A percentile compares a stretch with the other conserved stretches of the same genome.
These are phyloP conservation scores for Nadsonia fulvescens DNA, from an alignment of 805 yeast species.

Conservation along the genomic window DNA sequence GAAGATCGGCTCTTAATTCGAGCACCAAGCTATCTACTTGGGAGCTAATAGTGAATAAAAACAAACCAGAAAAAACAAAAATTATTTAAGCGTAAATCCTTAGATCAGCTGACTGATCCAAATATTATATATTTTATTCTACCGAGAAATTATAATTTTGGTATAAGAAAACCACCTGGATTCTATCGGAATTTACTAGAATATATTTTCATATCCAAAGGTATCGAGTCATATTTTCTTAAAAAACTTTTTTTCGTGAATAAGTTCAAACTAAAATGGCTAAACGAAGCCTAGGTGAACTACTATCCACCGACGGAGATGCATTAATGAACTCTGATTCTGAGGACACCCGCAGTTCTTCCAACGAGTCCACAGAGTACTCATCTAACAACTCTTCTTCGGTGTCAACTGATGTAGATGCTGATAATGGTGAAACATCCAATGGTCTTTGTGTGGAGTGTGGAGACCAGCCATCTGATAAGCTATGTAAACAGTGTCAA, in stretches of 20 bases:
- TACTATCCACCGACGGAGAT: conserved; percentile 17
- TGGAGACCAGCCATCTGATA: conserved; percentile 50
- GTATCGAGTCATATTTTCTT: background rate
- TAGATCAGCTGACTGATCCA: too few species aligned
- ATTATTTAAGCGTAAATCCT: too few species aligned
- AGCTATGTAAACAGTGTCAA: conserved; percentile 42
- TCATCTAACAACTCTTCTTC: conserved; percentile 7
- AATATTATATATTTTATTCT: too few species aligned
- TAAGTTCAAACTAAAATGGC: conserved; percentile 3
- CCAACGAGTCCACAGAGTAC: conserved; percentile 1
- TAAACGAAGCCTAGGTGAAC: conserved; percentile 15
- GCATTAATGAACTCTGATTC: conserved; percentile 15
- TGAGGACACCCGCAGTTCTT: conserved; percentile 6
- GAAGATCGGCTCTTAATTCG: too few species aligned
- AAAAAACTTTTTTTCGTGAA: background rate
- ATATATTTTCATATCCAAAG: background rate
- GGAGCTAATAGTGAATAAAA: too few species aligned
- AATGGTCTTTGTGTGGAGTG: conserved; percentile 54
- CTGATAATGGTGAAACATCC: conserved; percentile 12
- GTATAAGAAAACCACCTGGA: too few species aligned
- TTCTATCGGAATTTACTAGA: too few species aligned
- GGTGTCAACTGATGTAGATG: too few species aligned
- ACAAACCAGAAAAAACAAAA: too few species aligned
- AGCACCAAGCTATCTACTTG: too few species aligned
- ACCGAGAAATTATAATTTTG: too few species aligned